A percentile compares a stretch with the other conserved stretches of the same genome.
Conservation (phyloP, 2,329 filamentous ascomycete species). For the Elsinoe perseae region DNA sequence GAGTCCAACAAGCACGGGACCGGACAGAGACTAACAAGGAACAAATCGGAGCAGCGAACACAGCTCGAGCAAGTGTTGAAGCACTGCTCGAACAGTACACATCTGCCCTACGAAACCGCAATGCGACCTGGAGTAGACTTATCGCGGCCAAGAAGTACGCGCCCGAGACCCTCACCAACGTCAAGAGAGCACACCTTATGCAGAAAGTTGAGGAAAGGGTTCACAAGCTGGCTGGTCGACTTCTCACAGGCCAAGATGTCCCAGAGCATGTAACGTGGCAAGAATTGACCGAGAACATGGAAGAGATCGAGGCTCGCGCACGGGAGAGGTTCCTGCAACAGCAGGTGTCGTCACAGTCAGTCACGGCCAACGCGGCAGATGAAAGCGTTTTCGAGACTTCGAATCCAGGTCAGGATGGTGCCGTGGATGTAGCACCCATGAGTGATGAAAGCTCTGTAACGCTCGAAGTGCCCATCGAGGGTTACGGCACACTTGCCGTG, state of each 20-base stretch:
- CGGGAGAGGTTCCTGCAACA: background rate
- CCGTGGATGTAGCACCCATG: background rate
- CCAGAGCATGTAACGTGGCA: background rate
- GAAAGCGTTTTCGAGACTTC: too few species aligned
- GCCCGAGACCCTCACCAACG: slow-evolving; percentile 9
- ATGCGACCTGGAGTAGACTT: slow-evolving; percentile 11
- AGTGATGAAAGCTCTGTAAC: slow-evolving; percentile 17
- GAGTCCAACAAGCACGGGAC: background rate
- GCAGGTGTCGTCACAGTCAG: background rate
- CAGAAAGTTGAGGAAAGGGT: slow-evolving; percentile 7
- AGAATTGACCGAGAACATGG: background rate
- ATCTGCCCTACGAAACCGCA: background rate
- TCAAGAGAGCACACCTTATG: slow-evolving; percentile 6
- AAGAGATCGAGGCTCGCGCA: background rate
- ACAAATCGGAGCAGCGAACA: slow-evolving; percentile 6
- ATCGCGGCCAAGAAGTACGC: slow-evolving; percentile 15
- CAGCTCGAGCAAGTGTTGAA: background rate
- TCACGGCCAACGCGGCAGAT: background rate
- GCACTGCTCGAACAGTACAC: background rate
- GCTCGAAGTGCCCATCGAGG: slow-evolving; percentile 19
- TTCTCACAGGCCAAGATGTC: background rate
- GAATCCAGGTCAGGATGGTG: background rate
- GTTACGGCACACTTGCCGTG: background rate
- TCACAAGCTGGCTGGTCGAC: background rate
- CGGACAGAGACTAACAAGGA: background rate